These are phyloP conservation scores for Kwoniella pini DNA, from an alignment of 768 basidiomycete genomes.

Conservation along the genomic window DNA sequence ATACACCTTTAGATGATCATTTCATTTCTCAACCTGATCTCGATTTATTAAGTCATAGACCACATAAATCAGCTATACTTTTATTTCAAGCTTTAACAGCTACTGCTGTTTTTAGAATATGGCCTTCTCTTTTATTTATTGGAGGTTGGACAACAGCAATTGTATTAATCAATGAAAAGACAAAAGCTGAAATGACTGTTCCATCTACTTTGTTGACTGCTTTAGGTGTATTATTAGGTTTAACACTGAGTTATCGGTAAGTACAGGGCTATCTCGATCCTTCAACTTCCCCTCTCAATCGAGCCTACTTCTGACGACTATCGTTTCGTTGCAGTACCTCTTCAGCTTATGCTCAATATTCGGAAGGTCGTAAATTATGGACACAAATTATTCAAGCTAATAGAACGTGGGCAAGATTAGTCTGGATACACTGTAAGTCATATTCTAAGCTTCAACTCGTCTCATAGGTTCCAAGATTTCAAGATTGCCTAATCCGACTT, in stretches of 20 bases:
- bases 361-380: conserved; percentile 51
- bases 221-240: conserved; percentile 48
- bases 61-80: conserved; percentile 24
- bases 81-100: conserved; percentile 37
- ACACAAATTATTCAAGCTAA: conserved; percentile 47
- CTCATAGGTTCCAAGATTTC: too few species aligned
- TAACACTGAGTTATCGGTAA: conserved; percentile 46
- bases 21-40: conserved; percentile 28
- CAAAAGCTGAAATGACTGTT: conserved; percentile 35
- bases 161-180: conserved; percentile 36
- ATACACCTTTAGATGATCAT: conserved; percentile 29
- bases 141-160: conserved; percentile 40
- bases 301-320: too few species aligned
- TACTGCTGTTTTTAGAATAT: conserved; percentile 39
- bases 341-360: conserved; percentile 47
- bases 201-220: conserved; percentile 47
- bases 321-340: conserved; percentile 42
- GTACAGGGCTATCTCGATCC: not conserved
- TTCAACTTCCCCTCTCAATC: not conserved
- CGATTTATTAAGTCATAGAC: conserved; percentile 24
- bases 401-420: conserved; percentile 45
- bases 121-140: conserved; percentile 43
- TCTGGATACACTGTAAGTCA: conserved; percentile 49
- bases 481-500: too few species aligned
- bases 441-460: not conserved